Evolutionary conservation across 345 rosid species (phyloP).

Genomic region (Eucalyptus sideroxylon): DNA sequence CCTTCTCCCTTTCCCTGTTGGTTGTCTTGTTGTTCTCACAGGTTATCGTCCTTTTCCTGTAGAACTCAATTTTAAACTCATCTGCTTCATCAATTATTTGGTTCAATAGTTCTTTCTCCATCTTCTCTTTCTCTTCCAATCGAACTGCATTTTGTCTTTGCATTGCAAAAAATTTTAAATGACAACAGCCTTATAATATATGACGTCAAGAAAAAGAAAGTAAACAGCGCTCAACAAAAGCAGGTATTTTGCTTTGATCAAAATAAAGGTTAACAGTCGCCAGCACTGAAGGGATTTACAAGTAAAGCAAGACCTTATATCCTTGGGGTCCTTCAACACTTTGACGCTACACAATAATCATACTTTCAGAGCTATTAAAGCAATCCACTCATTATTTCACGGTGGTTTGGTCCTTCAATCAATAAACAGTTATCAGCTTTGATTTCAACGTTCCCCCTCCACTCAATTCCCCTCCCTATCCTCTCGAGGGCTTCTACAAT

Average conservation of each 20-base stretch:
- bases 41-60: constrained; percentile 39
- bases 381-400: not conserved
- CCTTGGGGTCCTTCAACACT: not conserved
- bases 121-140: constrained; percentile 79
- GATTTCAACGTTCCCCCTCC: not conserved
- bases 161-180: not conserved
- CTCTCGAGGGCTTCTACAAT: not conserved
- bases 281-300: not conserved
- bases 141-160: constrained; percentile 48
- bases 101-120: constrained; percentile 45
- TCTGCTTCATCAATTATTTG: constrained; percentile 56
- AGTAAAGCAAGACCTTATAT: not conserved
- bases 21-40: constrained; percentile 44
- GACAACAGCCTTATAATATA: not conserved
- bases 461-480: not conserved
- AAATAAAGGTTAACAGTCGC: not conserved
- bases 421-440: not conserved
- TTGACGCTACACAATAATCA: not conserved
- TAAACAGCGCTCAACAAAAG: not conserved
- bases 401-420: not conserved
- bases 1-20: constrained; percentile 80
- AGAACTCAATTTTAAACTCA: constrained; percentile 50
- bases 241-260: not conserved
- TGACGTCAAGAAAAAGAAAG: not conserved
- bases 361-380: not conserved